Conservation (phyloP, 768 basidiomycete species). For the Leccinum subgranulosum region DNA sequence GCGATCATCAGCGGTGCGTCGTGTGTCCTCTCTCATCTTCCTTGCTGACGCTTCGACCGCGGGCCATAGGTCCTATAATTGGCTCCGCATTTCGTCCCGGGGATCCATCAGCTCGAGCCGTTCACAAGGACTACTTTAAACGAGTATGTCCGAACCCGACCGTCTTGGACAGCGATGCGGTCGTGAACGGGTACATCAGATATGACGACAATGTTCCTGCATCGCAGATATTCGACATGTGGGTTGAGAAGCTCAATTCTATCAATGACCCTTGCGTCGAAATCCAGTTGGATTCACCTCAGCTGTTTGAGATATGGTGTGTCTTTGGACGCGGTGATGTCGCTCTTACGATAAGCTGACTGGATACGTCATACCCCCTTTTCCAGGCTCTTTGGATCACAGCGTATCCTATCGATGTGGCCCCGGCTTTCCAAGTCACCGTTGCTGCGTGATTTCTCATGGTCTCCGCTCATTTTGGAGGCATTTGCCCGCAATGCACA, state of each 20-base stretch:
- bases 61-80: slow-evolving; percentile 39
- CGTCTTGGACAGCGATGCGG: slow-evolving; percentile 26
- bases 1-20: slow-evolving; percentile 48
- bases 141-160: slow-evolving; percentile 45
- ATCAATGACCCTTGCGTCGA: slow-evolving; percentile 50
- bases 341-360: not conserved
- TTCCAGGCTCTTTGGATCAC: slow-evolving; percentile 46
- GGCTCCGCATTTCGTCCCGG: slow-evolving; percentile 38
- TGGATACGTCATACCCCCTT: not conserved
- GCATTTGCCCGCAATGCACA: slow-evolving; percentile 46
- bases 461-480: slow-evolving; percentile 59
- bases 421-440: slow-evolving; percentile 48
- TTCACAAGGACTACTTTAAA: slow-evolving; percentile 45
- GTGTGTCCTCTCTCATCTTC: not conserved
- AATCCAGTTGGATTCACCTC: slow-evolving; percentile 33
- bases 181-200: slow-evolving; percentile 21
- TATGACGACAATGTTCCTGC: slow-evolving; percentile 29
- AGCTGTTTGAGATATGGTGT: slow-evolving; percentile 55
- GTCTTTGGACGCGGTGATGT: slow-evolving; percentile 13
- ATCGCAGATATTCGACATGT: slow-evolving; percentile 38
- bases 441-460: slow-evolving; percentile 45
- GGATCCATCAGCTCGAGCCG: slow-evolving; percentile 40
- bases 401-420: slow-evolving; percentile 40
- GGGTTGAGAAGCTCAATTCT: slow-evolving; percentile 43
- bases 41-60: not conserved